Evolutionary conservation across 148 eudicot genomes (phyloP), one percentile per base, ranked within the genome.

Genomic region (Fallopia convolvulus): DNA sequence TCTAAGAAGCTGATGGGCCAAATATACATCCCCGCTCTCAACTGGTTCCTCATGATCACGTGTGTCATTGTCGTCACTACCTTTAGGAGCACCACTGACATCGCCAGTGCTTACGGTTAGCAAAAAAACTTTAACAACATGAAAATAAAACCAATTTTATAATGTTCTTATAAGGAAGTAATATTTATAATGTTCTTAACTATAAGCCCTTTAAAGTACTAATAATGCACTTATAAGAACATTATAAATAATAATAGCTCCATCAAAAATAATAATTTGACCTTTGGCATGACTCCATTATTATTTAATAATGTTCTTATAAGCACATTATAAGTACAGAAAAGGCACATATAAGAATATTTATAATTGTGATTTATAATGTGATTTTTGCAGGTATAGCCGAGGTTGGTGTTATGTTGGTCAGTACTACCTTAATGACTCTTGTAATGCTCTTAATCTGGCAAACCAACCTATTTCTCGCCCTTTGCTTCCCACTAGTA

Each of bases 331-430:
- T 44, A 44, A 44, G 47, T 44, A 6, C 47, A 6, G 8, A 7
- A 6, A 44, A 9, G 47, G 47, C 10, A 42, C 46, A 42, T 6
- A 44, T 44, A 44, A 44, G 47, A 44, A 44, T 7, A 44, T 44
- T 44, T 44, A 44, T 9, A 44, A 44, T 44, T 6, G 7, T 44
- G 8, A 44, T 44, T 44, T 44, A 44, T 44, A 52, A 48, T 76
- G 66, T 66, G 53, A 32, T 20, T 77, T 32, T 81, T 81, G 81
- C 85, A 95, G 99, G 97, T 74, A 95, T 95, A 79, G 99, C 99
- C 68, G 99, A 95, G 80, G 97, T 95, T 79, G 97, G 97, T 36
- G 99, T 95, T 40, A 95, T 95, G 99, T 70, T 92, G 33, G 99
- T 92, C 10, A 95, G 91, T 85, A 95, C 99, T 1, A 58, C 89